A percentile compares a stretch with the other conserved stretches of the same genome.
Conservation (phyloP, 768 basidiomycete species). For the Lactarius hatsudake region DNA sequence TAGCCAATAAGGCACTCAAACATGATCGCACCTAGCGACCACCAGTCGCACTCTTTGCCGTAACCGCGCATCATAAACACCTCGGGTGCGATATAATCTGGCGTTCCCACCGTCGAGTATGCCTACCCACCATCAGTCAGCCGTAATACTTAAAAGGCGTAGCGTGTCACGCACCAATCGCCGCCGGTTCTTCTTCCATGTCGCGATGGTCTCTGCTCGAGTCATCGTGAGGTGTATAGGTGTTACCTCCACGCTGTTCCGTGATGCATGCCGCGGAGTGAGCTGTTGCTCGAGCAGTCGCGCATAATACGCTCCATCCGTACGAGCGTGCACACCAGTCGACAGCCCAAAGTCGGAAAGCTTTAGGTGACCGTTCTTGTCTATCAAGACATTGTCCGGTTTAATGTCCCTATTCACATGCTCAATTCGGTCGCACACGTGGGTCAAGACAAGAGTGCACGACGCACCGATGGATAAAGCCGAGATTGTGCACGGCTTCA, state of each 20-base stretch:
- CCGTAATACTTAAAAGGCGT: neutral
- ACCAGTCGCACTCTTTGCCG: conserved; percentile 98
- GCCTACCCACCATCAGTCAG: conserved; percentile 49
- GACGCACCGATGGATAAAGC: conserved; percentile 92
- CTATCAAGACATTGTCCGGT: conserved; percentile 98
- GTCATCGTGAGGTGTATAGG: conserved; percentile 96
- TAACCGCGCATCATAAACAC: conserved; percentile 96
- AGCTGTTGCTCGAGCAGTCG: conserved; percentile 68
- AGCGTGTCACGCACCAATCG: conserved; percentile 62
- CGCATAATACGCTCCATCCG: conserved; percentile 94
- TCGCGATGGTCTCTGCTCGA: conserved; percentile 89
- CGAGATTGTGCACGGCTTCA: conserved; percentile 94
- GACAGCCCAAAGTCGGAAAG: conserved; percentile 98
- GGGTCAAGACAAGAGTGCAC: neutral
- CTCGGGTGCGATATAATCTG: conserved; percentile 95
- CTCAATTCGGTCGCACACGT: neutral
- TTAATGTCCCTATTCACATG: conserved; percentile 80
- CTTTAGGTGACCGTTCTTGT: conserved; percentile 95
- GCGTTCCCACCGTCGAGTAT: conserved; percentile 97
- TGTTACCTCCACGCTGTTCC: conserved; percentile 97
- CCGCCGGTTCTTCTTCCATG: conserved; percentile 97
- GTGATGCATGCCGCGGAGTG: conserved; percentile 48
- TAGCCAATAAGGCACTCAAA: conserved; percentile 98
- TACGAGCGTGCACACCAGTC: conserved; percentile 96
- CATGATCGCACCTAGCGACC: conserved; percentile 99